These are phyloP conservation scores for Hymenoscyphus salicellus DNA, from an alignment of 2,329 filamentous ascomycete species.

Conservation along the genomic window DNA sequence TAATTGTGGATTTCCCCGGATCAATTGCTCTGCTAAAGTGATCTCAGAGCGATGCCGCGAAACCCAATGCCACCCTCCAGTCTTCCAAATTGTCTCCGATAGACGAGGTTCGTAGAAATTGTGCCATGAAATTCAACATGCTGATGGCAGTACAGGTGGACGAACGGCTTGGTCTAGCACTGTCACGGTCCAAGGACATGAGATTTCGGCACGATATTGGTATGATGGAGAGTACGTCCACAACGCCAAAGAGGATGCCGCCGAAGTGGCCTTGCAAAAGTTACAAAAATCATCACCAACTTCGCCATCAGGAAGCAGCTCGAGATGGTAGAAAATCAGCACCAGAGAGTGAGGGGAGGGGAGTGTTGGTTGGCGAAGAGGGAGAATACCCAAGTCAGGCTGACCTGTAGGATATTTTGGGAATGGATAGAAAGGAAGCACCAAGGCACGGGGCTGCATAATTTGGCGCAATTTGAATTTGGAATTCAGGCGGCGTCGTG, in stretches of 20 bases:
- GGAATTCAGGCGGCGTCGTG: constrained; percentile 31
- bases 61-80: constrained; percentile 51
- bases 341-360: constrained; percentile 2
- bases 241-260: constrained; percentile 89
- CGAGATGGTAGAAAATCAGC: constrained; percentile 37
- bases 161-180: constrained; percentile 87
- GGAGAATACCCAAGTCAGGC: constrained; percentile 16
- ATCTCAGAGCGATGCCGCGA: constrained; percentile 56
- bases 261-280: constrained; percentile 70
- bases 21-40: constrained; percentile 26
- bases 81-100: constrained; percentile 71
- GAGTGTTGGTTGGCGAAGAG: neutral
- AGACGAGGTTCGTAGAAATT: constrained; percentile 58
- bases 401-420: constrained; percentile 31
- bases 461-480: constrained; percentile 30
- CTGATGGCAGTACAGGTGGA: constrained; percentile 56
- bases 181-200: constrained; percentile 66
- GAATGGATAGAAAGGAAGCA: constrained; percentile 11
- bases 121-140: constrained; percentile 25
- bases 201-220: constrained; percentile 76
- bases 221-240: constrained; percentile 86
- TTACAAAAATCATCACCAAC: constrained; percentile 44
- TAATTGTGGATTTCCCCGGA: constrained; percentile 28
- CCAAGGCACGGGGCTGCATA: constrained; percentile 31
- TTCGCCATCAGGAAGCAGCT: constrained; percentile 42